Evolutionary conservation across 2,329 filamentous ascomycete genomes (phyloP).

Genomic region (Claviceps cyperi): DNA sequence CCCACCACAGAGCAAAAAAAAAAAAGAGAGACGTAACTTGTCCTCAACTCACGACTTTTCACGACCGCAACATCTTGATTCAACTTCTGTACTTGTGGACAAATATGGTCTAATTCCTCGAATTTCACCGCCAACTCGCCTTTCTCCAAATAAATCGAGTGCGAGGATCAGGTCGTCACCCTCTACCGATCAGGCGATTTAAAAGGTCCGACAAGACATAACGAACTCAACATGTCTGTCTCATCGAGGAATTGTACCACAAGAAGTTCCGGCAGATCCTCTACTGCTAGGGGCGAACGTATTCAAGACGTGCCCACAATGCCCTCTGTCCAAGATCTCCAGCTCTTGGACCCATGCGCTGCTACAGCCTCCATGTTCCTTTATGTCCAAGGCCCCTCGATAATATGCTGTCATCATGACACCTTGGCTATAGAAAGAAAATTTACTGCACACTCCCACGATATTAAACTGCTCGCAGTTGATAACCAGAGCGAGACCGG

Average conservation of each 20-base stretch:
- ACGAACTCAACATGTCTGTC: constrained; percentile 33
- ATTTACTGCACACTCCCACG: constrained; percentile 71
- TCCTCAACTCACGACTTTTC: neutral
- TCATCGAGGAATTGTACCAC: constrained; percentile 44
- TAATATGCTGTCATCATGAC: constrained; percentile 86
- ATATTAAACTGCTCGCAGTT: constrained; percentile 70
- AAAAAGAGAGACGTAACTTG: neutral
- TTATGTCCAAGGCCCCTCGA: constrained; percentile 67
- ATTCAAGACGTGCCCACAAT: constrained; percentile 37
- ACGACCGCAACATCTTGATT: neutral
- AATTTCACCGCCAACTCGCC: neutral
- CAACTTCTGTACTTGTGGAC: neutral
- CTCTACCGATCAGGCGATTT: constrained; percentile 10
- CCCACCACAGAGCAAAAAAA: neutral
- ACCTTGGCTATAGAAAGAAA: constrained; percentile 76
- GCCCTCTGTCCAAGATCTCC: constrained; percentile 32
- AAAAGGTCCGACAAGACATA: constrained; percentile 14
- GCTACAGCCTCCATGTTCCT: constrained; percentile 85
- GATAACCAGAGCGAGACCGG: constrained; percentile 85
- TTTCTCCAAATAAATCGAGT: neutral
- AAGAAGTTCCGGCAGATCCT: constrained; percentile 41
- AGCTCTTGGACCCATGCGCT: constrained; percentile 70
- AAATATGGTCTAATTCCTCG: constrained; percentile 4
- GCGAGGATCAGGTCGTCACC: constrained; percentile 4
- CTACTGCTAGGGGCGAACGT: constrained; percentile 27